Conservation (phyloP, 805 yeast species). For the Starmerella geochares region DNA sequence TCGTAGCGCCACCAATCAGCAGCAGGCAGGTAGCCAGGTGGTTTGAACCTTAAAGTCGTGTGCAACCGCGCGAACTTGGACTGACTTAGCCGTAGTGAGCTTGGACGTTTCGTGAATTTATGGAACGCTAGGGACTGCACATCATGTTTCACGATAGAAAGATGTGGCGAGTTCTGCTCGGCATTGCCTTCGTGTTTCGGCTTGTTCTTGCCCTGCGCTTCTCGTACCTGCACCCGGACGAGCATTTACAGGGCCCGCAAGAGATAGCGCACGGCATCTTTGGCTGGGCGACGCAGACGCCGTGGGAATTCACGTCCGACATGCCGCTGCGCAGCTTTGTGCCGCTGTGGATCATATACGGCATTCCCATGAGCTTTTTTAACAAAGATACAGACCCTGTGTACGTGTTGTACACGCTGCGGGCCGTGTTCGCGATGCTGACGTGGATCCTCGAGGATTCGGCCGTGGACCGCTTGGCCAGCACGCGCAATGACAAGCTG, state of each 20-base stretch:
- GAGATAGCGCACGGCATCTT: slow-evolving; percentile 42
- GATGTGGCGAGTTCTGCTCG: slow-evolving; percentile 42
- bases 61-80: neutral
- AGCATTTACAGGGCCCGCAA: slow-evolving; percentile 86
- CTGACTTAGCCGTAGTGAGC: neutral
- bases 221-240: slow-evolving; percentile 95
- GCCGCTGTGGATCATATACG: slow-evolving; percentile 58
- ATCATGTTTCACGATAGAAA: slow-evolving; percentile 8
- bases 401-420: slow-evolving; percentile 42
- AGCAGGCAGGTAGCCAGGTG: neutral
- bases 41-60: neutral
- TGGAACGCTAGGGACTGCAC: neutral
- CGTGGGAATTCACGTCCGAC: slow-evolving; percentile 71
- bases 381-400: slow-evolving; percentile 37
- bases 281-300: slow-evolving; percentile 41
- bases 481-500: slow-evolving; percentile 41
- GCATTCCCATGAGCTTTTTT: slow-evolving; percentile 46
- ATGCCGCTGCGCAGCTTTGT: slow-evolving; percentile 61
- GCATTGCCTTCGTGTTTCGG: slow-evolving; percentile 40
- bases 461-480: slow-evolving; percentile 41
- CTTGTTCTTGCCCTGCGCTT: slow-evolving; percentile 52
- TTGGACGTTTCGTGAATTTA: neutral
- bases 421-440: slow-evolving; percentile 39
- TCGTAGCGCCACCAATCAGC: slow-evolving; percentile 4
- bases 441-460: slow-evolving; percentile 34